Percentiles rank a stretch among this genome's conserved stretches.
Evolutionary conservation across 495 filamentous ascomycete genomes (phyloP).

Genomic region (Glonium stellatum): DNA sequence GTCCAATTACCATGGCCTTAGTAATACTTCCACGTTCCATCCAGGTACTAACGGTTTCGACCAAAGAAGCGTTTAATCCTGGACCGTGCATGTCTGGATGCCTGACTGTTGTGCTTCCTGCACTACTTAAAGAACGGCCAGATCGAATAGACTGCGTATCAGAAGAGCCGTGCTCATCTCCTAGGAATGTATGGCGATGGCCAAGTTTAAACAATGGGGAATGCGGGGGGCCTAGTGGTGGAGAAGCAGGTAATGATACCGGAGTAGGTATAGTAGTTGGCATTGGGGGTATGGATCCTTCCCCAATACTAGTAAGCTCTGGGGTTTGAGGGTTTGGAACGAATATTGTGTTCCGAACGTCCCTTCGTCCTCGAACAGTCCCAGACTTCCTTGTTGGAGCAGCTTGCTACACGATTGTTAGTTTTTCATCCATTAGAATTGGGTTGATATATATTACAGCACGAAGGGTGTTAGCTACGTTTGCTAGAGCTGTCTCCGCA

Average conservation of each 20-base stretch:
- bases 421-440: neutral
- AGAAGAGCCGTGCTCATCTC: constrained; percentile 57
- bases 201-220: constrained; percentile 33
- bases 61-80: constrained; percentile 82
- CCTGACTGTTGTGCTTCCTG: constrained; percentile 47
- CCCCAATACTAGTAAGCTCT: constrained; percentile 26
- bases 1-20: constrained; percentile 72
- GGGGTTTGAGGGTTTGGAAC: constrained; percentile 28
- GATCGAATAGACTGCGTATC: constrained; percentile 92
- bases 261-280: constrained; percentile 3
- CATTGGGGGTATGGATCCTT: constrained; percentile 15
- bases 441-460: constrained; percentile 43
- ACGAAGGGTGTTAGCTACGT: constrained; percentile 80
- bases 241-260: constrained; percentile 9
- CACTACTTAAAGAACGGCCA: constrained; percentile 66
- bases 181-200: constrained; percentile 24
- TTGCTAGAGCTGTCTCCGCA: constrained; percentile 80
- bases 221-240: constrained; percentile 19
- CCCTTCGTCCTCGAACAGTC: constrained; percentile 79
- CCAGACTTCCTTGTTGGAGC: constrained; percentile 58
- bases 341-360: constrained; percentile 56
- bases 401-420: constrained; percentile 41
- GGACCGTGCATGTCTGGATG: constrained; percentile 78
- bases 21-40: constrained; percentile 68
- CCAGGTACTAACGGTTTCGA: constrained; percentile 81